phyloP scores from a whole-genome alignment of 768 basidiomycete species.

The Chlorophyllum brunneum region DNA sequence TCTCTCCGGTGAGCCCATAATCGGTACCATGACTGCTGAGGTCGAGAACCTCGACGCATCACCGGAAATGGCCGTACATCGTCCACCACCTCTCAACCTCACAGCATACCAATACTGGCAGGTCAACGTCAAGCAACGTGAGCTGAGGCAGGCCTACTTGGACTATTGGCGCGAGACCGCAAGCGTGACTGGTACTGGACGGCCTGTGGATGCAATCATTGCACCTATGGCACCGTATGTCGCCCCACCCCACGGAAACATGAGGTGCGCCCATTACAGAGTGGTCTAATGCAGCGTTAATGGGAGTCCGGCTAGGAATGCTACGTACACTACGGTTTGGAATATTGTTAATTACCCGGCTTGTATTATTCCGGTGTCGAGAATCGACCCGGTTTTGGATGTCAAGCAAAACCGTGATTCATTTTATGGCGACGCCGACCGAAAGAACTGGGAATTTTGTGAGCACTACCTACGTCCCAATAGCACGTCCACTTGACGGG shows the following conservation, averaged over 20 bases:
- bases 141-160: conserved; percentile 53
- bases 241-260: conserved; percentile 63
- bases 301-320: conserved; percentile 28
- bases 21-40: conserved; percentile 42
- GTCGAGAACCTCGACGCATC: conserved; percentile 17
- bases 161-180: conserved; percentile 59
- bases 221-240: conserved; percentile 55
- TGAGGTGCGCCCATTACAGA: conserved; percentile 29
- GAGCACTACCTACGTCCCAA: conserved; percentile 19
- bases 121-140: conserved; percentile 46
- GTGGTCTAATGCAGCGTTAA: not conserved
- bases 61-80: conserved; percentile 17
- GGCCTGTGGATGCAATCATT: conserved; percentile 77
- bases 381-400: conserved; percentile 54
- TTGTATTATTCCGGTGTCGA: conserved; percentile 60
- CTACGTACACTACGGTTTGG: conserved; percentile 57
- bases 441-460: conserved; percentile 51
- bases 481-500: not conserved
- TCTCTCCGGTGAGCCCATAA: conserved; percentile 49
- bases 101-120: conserved; percentile 69
- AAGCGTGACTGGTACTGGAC: conserved; percentile 53
- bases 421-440: conserved; percentile 49
- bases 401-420: conserved; percentile 35
- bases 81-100: conserved; percentile 23
- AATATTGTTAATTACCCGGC: conserved; percentile 67